A percentile compares a stretch with the other conserved stretches of the same genome.
Conservation (phyloP, 768 basidiomycete genomes). For the Neoboletus brunneissimus region DNA sequence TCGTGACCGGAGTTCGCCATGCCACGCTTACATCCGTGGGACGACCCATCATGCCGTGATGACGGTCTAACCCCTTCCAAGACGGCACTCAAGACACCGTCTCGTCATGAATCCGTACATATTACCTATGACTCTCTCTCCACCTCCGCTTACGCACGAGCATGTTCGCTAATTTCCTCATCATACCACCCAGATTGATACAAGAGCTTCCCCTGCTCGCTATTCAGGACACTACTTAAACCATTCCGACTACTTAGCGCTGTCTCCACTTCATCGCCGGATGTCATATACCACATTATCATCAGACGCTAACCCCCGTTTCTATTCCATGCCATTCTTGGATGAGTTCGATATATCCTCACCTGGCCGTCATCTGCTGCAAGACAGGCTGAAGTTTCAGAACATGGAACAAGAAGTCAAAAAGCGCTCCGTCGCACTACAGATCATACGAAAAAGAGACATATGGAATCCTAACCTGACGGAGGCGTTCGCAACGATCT, state of each 20-base stretch:
- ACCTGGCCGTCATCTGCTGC: conserved; percentile 38
- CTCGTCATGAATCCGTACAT: conserved; percentile 23
- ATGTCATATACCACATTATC: conserved; percentile 28
- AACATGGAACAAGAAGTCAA: conserved; percentile 44
- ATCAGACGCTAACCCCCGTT: conserved; percentile 26
- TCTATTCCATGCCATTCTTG: conserved; percentile 41
- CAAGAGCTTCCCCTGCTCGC: conserved; percentile 36
- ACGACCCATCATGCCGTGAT: conserved; percentile 29
- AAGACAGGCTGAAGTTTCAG: conserved; percentile 22
- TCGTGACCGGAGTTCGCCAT: conserved; percentile 13
- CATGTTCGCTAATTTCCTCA: conserved; percentile 35
- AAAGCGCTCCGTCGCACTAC: conserved; percentile 44
- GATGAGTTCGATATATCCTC: conserved; percentile 49
- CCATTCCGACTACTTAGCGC: conserved; percentile 34
- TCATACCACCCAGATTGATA: conserved; percentile 34
- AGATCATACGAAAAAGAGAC: conserved; percentile 40
- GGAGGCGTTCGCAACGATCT: conserved; percentile 51
- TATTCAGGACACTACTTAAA: conserved; percentile 27
- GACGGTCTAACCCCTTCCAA: conserved; percentile 28
- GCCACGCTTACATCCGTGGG: conserved; percentile 25
- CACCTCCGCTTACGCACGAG: conserved; percentile 16
- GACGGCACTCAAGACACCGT: conserved; percentile 28
- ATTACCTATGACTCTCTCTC: conserved; percentile 19
- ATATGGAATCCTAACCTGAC: conserved; percentile 37
- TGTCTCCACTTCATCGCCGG: conserved; percentile 36